phyloP scores from a whole-genome alignment of 805 yeast species.

The Wickerhamiella slavikovae region DNA sequence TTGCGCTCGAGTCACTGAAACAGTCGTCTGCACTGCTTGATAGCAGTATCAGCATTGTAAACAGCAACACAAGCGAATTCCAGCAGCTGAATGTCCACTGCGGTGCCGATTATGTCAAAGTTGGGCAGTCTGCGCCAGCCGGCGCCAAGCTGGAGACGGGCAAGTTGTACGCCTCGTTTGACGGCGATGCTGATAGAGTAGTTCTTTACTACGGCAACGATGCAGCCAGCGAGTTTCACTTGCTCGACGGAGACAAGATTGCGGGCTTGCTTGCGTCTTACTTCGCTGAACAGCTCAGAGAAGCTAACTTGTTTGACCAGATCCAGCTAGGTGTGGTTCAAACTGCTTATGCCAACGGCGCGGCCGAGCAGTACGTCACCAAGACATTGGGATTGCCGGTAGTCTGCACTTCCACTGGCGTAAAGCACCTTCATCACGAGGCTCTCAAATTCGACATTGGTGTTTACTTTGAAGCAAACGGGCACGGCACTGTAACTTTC shows the following conservation, averaged over 20 bases:
- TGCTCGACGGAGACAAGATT: slow-evolving; percentile 82
- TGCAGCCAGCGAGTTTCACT: slow-evolving; percentile 16
- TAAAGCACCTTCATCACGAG: slow-evolving; percentile 87
- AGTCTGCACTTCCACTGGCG: slow-evolving; percentile 84
- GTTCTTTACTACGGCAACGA: slow-evolving; percentile 35
- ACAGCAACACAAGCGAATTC: slow-evolving; percentile 34
- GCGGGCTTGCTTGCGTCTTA: slow-evolving; percentile 66
- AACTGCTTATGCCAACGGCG: slow-evolving; percentile 95
- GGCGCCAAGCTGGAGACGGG: slow-evolving; percentile 28
- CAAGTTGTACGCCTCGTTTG: slow-evolving; percentile 60
- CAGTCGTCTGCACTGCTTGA: slow-evolving; percentile 3
- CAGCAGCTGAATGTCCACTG: slow-evolving; percentile 49
- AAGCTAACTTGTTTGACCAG: slow-evolving; percentile 23
- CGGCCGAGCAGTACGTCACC: slow-evolving; percentile 54
- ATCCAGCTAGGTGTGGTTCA: slow-evolving; percentile 66
- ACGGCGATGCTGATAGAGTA: slow-evolving; percentile 94
- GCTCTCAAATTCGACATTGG: slow-evolving; percentile 75
- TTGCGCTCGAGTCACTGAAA: slow-evolving; percentile 24
- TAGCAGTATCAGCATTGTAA: slow-evolving; percentile 26
- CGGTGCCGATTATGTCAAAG: slow-evolving; percentile 93
- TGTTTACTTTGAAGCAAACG: slow-evolving; percentile 93
- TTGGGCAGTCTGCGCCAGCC: slow-evolving; percentile 59
- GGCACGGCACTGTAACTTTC: slow-evolving; percentile 93
- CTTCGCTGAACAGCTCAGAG: slow-evolving; percentile 27
- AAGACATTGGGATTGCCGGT: slow-evolving; percentile 52